Percentiles rank a stretch among this genome's conserved stretches.
Evolutionary conservation across 768 basidiomycete genomes (phyloP).

Genomic region (Dioszegia hungarica): DNA sequence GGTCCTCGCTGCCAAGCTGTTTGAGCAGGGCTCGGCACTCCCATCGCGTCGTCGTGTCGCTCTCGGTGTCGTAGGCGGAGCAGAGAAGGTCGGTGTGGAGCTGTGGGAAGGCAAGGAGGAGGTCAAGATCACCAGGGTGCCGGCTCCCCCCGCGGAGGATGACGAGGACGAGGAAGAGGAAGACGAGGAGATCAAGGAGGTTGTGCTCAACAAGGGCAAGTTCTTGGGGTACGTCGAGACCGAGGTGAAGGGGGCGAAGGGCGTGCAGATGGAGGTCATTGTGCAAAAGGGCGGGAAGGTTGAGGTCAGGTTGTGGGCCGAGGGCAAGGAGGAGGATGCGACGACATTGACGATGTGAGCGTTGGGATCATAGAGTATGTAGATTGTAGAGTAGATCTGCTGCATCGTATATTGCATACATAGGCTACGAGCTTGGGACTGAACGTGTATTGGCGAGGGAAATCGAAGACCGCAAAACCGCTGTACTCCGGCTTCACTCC

Average conservation of each 20-base stretch:
- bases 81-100: slow-evolving; percentile 45
- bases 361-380: not conserved
- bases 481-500: too few relatives aligned
- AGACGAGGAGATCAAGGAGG: slow-evolving; percentile 46
- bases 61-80: slow-evolving; percentile 44
- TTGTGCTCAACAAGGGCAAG: slow-evolving; percentile 37
- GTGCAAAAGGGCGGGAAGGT: slow-evolving; percentile 34
- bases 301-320: slow-evolving; percentile 39
- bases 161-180: slow-evolving; percentile 44
- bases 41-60: slow-evolving; percentile 50
- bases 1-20: slow-evolving; percentile 31
- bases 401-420: not conserved
- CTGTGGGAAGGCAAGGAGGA: slow-evolving; percentile 51
- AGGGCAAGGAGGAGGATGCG: slow-evolving; percentile 33
- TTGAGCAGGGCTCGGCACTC: slow-evolving; percentile 46
- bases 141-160: slow-evolving; percentile 33
- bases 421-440: too few relatives aligned
- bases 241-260: slow-evolving; percentile 14
- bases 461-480: too few relatives aligned
- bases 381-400: not conserved
- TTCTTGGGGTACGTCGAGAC: slow-evolving; percentile 38
- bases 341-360: slow-evolving; percentile 28
- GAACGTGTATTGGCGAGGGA: too few relatives aligned
- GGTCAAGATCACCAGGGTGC: slow-evolving; percentile 49
- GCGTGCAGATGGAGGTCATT: slow-evolving; percentile 41